Percentiles rank a stretch among this genome's conserved stretches.
Conservation (phyloP, 208 protist species). For the Leishmania tropica region DNA sequence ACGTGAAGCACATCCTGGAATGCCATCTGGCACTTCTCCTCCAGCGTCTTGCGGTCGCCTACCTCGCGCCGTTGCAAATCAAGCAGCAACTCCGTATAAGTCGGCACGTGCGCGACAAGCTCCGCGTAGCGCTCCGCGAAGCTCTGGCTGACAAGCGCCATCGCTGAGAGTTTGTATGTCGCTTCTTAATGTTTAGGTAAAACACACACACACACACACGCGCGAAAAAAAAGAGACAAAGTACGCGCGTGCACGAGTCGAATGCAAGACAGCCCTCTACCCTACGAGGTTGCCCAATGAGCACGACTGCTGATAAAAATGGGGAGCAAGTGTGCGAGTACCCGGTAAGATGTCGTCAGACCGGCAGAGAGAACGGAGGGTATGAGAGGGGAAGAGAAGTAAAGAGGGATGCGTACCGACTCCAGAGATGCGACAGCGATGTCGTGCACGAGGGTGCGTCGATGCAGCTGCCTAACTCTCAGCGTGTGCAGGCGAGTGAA, state of each 20-base stretch:
- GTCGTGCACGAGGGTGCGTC: not conserved
- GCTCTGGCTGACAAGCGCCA: constrained; percentile 49
- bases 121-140: constrained; percentile 75
- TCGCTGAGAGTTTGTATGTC: constrained; percentile 1
- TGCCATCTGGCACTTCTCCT: constrained; percentile 34
- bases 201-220: not conserved
- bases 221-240: not conserved
- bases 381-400: not conserved
- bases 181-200: not conserved
- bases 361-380: not conserved
- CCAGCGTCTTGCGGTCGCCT: constrained; percentile 51
- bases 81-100: constrained; percentile 47
- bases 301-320: not conserved
- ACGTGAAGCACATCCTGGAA: constrained; percentile 70
- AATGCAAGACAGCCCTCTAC: not conserved
- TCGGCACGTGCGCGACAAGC: constrained; percentile 43
- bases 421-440: not conserved
- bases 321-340: not conserved
- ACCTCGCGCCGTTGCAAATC: constrained; percentile 61
- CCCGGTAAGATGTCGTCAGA: not conserved
- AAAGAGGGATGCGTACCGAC: not conserved
- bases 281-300: not conserved
- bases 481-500: not conserved
- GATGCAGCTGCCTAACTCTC: not conserved
- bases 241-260: not conserved